Conservation (phyloP, 345 rosid genomes). For the Eucalyptus regnans region DNA sequence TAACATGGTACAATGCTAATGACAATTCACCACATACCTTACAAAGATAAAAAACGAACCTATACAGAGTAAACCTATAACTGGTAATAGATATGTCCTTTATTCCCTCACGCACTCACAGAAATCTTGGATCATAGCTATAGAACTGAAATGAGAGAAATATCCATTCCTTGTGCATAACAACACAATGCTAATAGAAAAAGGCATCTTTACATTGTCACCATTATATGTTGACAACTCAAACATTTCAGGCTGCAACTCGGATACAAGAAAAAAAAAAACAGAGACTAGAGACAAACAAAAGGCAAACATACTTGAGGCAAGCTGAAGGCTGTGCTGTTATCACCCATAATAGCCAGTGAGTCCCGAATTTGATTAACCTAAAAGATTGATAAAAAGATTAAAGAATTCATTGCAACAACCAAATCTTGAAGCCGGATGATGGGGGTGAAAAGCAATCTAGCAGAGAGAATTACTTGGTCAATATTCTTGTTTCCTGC, state of each 20-base stretch:
- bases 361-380: slow-evolving; percentile 95
- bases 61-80: neutral
- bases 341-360: slow-evolving; percentile 88
- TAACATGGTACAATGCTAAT: neutral
- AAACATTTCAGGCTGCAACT: neutral
- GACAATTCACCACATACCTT: neutral
- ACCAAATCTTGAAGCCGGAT: neutral
- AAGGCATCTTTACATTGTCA: neutral
- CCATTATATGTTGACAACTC: neutral
- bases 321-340: slow-evolving; percentile 96
- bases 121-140: neutral
- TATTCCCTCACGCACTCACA: neutral
- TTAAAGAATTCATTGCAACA: neutral
- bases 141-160: neutral
- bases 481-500: slow-evolving; percentile 92
- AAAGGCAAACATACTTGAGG: slow-evolving; percentile 61
- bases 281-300: neutral
- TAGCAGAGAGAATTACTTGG: slow-evolving; percentile 35
- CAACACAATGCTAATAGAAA: neutral
- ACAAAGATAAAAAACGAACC: neutral
- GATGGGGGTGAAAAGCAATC: neutral
- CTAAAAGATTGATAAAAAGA: slow-evolving; percentile 22
- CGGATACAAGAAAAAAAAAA: neutral
- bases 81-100: neutral
- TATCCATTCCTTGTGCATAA: neutral